These are phyloP conservation scores for Pythium biforme DNA, from an alignment of 352 stramenopile genomes.

Conservation along the genomic window DNA sequence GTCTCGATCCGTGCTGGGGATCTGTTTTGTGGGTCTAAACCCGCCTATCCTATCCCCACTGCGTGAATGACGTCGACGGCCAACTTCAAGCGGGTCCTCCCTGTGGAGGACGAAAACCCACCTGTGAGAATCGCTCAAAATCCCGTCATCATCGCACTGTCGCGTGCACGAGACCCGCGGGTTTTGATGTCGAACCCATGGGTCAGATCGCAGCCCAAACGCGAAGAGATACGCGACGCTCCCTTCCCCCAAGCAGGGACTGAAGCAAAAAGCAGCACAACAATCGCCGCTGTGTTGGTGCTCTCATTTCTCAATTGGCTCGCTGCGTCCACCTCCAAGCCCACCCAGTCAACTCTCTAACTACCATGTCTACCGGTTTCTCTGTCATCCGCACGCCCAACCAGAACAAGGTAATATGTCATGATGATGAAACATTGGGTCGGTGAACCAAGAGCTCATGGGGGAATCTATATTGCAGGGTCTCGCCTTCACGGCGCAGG, in stretches of 20 bases:
- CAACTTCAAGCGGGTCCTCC: constrained; percentile 19
- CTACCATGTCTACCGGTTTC: constrained; percentile 42
- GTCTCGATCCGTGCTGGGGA: constrained; percentile 7
- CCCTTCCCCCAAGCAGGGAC: background rate
- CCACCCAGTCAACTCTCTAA: background rate
- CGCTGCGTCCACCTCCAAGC: background rate
- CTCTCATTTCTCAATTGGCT: constrained; percentile 19
- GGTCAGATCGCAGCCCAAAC: constrained; percentile 12
- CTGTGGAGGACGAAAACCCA: constrained; percentile 6
- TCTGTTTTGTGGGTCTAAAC: constrained; percentile 14
- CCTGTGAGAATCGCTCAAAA: background rate
- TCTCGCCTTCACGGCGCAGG: constrained; percentile 89
- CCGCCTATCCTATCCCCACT: constrained; percentile 7
- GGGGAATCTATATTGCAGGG: constrained; percentile 32
- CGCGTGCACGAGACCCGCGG: constrained; percentile 1
- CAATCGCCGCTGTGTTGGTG: too few relatives aligned
- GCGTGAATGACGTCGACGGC: constrained; percentile 1
- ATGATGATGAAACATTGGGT: background rate
- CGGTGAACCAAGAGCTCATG: background rate
- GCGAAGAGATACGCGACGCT: constrained; percentile 23
- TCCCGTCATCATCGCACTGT: background rate
- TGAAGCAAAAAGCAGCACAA: background rate
- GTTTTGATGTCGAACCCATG: constrained; percentile 6
- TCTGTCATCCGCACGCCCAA: constrained; percentile 82
- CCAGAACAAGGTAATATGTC: constrained; percentile 83